These are phyloP conservation scores for Cymodocea nodosa DNA, from an alignment of 116 monocot species.

Conservation along the genomic window DNA sequence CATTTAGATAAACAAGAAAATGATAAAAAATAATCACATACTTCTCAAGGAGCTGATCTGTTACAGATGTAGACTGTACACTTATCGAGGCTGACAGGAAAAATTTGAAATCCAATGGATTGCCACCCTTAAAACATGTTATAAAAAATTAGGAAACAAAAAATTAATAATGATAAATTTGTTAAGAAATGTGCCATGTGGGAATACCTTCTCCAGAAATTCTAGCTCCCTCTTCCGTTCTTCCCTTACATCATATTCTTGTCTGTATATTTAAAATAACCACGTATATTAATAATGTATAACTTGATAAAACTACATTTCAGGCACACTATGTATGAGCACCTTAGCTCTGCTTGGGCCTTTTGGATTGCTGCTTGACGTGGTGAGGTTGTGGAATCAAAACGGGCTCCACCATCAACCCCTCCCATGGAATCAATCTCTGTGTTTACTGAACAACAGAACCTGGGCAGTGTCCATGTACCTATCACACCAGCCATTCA, in stretches of 20 bases:
- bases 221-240: constrained; percentile 86
- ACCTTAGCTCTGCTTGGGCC: constrained; percentile 78
- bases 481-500: constrained; percentile 9
- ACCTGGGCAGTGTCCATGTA: constrained; percentile 30
- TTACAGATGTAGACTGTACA: constrained; percentile 73
- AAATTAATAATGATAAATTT: background rate
- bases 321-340: constrained; percentile 1
- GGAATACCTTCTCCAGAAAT: constrained; percentile 75
- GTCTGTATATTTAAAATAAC: constrained; percentile 29
- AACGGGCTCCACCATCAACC: constrained; percentile 45
- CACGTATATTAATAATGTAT: background rate
- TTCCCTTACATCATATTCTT: constrained; percentile 78
- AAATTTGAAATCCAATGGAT: constrained; percentile 94
- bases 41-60: constrained; percentile 47
- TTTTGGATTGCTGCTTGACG: constrained; percentile 67
- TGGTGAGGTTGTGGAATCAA: constrained; percentile 64
- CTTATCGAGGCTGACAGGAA: constrained; percentile 45
- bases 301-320: background rate
- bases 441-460: constrained; percentile 30
- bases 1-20: background rate
- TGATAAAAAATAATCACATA: constrained; percentile 19
- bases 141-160: background rate
- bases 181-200: background rate
- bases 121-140: constrained; percentile 53
- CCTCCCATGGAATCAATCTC: constrained; percentile 82